Evolutionary conservation across 306 rosid species (phyloP).

Genomic region (Rubus parviflorus): DNA sequence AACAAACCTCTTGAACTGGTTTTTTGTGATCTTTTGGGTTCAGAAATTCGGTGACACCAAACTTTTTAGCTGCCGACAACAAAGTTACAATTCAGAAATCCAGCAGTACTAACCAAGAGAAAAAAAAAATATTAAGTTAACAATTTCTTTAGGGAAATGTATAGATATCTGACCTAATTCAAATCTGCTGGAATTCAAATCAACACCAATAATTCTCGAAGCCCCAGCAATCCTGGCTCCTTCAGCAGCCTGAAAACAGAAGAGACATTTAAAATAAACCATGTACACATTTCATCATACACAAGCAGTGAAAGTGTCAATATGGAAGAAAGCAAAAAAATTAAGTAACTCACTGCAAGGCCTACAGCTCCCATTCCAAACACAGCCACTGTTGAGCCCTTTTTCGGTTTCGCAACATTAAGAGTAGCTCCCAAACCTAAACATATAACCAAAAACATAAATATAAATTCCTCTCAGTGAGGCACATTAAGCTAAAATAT

Average conservation of each 20-base stretch:
- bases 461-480: not conserved
- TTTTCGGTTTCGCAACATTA: slow-evolving; percentile 66
- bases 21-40: slow-evolving; percentile 48
- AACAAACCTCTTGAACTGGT: slow-evolving; percentile 54
- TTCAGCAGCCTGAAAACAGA: slow-evolving; percentile 49
- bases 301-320: not conserved
- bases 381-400: slow-evolving; percentile 64
- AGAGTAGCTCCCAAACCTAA: slow-evolving; percentile 69
- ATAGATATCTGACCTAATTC: slow-evolving; percentile 42
- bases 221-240: slow-evolving; percentile 68
- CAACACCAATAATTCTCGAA: slow-evolving; percentile 65
- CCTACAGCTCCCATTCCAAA: slow-evolving; percentile 78
- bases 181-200: slow-evolving; percentile 51
- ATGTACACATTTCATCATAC: not conserved
- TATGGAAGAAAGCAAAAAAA: not conserved
- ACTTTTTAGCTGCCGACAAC: slow-evolving; percentile 39
- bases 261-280: not conserved
- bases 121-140: not conserved
- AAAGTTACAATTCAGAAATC: not conserved
- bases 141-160: not conserved
- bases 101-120: not conserved
- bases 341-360: slow-evolving; percentile 46
- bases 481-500: not conserved
- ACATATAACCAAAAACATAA: not conserved
- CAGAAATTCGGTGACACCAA: slow-evolving; percentile 62